These are phyloP conservation scores for Poa annua DNA, from an alignment of 176 grass and related monocot genomes.

Conservation along the genomic window DNA sequence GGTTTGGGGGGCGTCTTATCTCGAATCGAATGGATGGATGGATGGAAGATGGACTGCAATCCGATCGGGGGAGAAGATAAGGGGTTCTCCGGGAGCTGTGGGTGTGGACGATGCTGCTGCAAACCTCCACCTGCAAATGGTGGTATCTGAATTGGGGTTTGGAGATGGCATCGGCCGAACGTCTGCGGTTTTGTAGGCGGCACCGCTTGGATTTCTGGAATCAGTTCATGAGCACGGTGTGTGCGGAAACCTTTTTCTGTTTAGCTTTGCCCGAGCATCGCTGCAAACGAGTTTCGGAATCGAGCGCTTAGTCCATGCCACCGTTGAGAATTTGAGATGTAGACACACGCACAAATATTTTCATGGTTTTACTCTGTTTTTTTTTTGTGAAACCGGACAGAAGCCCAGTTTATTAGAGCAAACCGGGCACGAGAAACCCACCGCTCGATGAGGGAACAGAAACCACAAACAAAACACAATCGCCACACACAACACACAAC, in stretches of 20 bases:
- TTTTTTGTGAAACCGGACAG: no score
- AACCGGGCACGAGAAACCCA: no score
- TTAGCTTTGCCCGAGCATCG: neutral
- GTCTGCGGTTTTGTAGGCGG: conserved; percentile 7
- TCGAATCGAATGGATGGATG: conserved; percentile 18
- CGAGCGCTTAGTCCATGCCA: neutral
- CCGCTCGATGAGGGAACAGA: no score
- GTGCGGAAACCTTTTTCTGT: neutral
- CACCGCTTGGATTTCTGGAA: neutral
- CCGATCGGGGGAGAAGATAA: conserved; percentile 25
- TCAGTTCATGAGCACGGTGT: neutral
- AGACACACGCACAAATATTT: neutral
- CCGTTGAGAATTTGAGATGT: neutral
- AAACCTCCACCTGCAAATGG: neutral
- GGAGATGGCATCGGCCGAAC: neutral
- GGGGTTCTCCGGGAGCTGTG: conserved; percentile 31
- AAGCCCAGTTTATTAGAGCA: no score
- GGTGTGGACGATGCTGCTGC: conserved; percentile 19
- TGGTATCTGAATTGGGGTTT: neutral
- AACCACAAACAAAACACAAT: no score
- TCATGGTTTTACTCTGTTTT: neutral
- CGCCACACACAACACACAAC: no score
- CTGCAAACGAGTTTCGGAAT: neutral
- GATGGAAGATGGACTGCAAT: conserved; percentile 38
- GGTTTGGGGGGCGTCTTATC: conserved; percentile 32